Evolutionary conservation across 2,329 filamentous ascomycete species (phyloP).

Genomic region (Alternaria solani): DNA sequence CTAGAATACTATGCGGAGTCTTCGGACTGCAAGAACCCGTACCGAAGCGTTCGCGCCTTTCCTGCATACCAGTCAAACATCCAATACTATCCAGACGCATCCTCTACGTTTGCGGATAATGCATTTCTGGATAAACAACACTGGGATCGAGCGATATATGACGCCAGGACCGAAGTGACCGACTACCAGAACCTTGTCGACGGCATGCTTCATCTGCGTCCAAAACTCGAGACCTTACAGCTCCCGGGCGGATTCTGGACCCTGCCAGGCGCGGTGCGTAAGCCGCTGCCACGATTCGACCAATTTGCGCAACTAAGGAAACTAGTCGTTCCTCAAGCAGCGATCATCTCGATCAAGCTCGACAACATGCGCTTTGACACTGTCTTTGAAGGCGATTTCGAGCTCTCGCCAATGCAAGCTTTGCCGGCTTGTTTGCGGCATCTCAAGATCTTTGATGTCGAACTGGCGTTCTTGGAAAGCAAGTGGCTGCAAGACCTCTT

Average conservation of each 20-base stretch:
- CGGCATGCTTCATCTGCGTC: conserved; percentile 13
- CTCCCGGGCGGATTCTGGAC: conserved; percentile 29
- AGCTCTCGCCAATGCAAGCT: conserved; percentile 11
- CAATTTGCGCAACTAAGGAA: conserved; percentile 11
- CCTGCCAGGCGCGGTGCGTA: conserved; percentile 21
- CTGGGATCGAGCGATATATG: conserved; percentile 20
- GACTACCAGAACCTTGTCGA: conserved; percentile 24
- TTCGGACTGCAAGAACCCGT: conserved; percentile 21
- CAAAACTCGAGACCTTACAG: conserved; percentile 11
- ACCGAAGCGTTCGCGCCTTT: conserved; percentile 19
- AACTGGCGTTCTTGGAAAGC: conserved; percentile 10
- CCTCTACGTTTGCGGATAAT: not conserved
- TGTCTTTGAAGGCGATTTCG: conserved; percentile 17
- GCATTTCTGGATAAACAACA: not conserved
- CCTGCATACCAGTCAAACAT: conserved; percentile 26
- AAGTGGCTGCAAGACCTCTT: conserved; percentile 19
- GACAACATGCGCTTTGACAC: conserved; percentile 23
- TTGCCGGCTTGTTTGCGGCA: conserved; percentile 14
- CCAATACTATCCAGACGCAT: conserved; percentile 16
- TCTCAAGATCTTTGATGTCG: conserved; percentile 22
- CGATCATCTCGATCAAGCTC: conserved; percentile 22
- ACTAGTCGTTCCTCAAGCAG: conserved; percentile 22
- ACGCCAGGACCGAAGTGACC: conserved; percentile 24
- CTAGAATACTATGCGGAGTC: conserved; percentile 24
- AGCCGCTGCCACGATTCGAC: conserved; percentile 22